These are phyloP conservation scores for Aethionema arabicum DNA, from an alignment of 345 rosid genomes.

Conservation along the genomic window DNA sequence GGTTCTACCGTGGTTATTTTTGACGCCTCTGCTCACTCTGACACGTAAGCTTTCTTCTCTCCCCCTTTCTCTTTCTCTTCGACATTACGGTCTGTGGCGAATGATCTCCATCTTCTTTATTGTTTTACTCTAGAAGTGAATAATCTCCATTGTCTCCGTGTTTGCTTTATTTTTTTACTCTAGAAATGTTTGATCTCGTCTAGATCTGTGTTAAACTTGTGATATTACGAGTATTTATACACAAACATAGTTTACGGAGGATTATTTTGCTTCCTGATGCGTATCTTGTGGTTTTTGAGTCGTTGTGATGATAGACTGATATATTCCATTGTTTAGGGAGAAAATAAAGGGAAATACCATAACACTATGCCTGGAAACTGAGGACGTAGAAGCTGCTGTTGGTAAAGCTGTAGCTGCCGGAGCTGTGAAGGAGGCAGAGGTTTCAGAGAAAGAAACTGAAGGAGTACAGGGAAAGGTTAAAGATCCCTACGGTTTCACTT, in stretches of 20 bases:
- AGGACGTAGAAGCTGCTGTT: constrained; percentile 62
- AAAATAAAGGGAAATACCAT: constrained; percentile 36
- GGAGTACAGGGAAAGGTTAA: constrained; percentile 65
- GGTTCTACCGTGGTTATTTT: constrained; percentile 59
- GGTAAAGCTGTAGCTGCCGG: constrained; percentile 70
- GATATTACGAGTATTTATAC: neutral
- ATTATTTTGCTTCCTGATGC: neutral
- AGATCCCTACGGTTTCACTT: constrained; percentile 79
- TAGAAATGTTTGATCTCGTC: neutral
- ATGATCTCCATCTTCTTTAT: constrained; percentile 2
- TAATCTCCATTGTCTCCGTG: neutral
- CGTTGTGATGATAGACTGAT: neutral
- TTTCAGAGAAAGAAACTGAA: constrained; percentile 40
- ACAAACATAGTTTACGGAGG: neutral
- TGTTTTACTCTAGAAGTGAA: neutral
- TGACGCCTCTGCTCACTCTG: constrained; percentile 45
- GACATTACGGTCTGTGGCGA: neutral
- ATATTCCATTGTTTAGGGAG: constrained; percentile 28
- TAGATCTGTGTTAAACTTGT: constrained; percentile 19
- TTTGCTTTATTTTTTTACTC: neutral
- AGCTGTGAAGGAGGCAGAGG: constrained; percentile 55
- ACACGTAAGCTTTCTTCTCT: constrained; percentile 37
- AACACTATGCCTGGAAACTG: constrained; percentile 57
- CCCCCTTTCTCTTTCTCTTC: neutral
- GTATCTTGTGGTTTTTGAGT: neutral